Conservation (phyloP, 225 moss, liverwort and hornwort species). For the Physcomitrellopsis africana region DNA sequence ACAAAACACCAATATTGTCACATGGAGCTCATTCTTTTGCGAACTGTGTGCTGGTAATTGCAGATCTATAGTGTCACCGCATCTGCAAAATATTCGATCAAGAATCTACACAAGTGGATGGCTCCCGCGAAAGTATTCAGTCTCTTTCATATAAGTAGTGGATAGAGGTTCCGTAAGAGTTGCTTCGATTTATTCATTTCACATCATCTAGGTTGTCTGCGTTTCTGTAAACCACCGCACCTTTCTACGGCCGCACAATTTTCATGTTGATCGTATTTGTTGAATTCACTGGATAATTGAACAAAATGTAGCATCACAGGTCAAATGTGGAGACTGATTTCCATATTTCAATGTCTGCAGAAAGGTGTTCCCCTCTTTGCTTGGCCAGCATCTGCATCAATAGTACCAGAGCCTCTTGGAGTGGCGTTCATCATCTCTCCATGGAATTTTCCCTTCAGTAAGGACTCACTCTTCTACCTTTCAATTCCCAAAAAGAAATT, state of each 20-base stretch:
- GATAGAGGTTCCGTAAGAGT: no score
- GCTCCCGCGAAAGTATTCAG: conserved; percentile 44
- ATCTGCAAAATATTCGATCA: conserved; percentile 18
- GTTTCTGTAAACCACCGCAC: neutral
- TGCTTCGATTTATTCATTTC: no score
- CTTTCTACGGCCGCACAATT: neutral
- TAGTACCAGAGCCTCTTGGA: conserved; percentile 77
- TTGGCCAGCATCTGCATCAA: conserved; percentile 34
- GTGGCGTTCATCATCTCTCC: conserved; percentile 73
- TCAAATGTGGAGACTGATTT: neutral
- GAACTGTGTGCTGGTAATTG: conserved; percentile 17
- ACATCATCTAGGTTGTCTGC: neutral
- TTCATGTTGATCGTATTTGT: no score
- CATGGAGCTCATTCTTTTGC: no score
- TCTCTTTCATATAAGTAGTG: neutral
- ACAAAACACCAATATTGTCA: no score
- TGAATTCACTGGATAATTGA: neutral
- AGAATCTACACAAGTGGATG: conserved; percentile 52
- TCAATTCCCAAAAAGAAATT: no score
- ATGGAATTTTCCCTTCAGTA: conserved; percentile 89
- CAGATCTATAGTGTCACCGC: conserved; percentile 19
- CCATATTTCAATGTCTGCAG: conserved; percentile 25
- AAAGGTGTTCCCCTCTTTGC: conserved; percentile 6
- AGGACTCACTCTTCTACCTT: conserved; percentile 21
- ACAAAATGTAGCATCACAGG: neutral